Base-by-base conservation (phyloP, 306 rosid species). In the Quercus agrifolia region DNA sequence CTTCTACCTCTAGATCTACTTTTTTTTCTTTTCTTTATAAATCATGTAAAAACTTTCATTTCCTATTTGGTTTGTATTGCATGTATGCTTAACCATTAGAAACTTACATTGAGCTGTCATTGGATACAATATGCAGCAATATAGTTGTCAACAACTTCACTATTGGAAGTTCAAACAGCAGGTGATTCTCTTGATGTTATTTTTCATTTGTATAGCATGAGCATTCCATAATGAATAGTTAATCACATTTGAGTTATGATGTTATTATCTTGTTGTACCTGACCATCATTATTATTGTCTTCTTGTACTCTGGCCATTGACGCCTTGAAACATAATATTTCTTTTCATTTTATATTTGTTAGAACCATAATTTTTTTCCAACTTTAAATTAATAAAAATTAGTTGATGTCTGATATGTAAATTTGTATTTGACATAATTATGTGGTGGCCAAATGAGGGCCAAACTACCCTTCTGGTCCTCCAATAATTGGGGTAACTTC, bases 81-180 rank as follows among this genome's bases (percentile, higher is more conserved):
- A 8, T 13, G n/a, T 63, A 27, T 35, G 31, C 31, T 0, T 64
- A 38, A 19, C 35, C 13, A 18, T 57, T 33, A n/a, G 77, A 80
- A 84, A 73, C 52, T 85, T 25, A 74, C 70, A 30, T 56, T 51
- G 11, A 23, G 28, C 77, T 73, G 52, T 52, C 71, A 67, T 78
- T 62, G 75, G 70, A 46, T 78, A 49, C 80, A 64, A 25, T 61
- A 56, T 87, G 84, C 96, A 94, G 97, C 67, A 94, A 92, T 77
- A 77, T 89, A 54, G 94, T 94, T 19, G 96, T 87, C 80, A 94
- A 92, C 97, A 88, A 91, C 87, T 87, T 94, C 68, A 87, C 87
- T 11, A 35, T 86, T 55, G 89, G 74, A 6, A 72, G 78, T 71
- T 87, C 91, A 72, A 78, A 67, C 67, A 87, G 71, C 92, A 86